These are phyloP conservation scores for Picochlorum sp. DNA, from an alignment of 139 green algal genomes.

Conservation along the genomic window DNA sequence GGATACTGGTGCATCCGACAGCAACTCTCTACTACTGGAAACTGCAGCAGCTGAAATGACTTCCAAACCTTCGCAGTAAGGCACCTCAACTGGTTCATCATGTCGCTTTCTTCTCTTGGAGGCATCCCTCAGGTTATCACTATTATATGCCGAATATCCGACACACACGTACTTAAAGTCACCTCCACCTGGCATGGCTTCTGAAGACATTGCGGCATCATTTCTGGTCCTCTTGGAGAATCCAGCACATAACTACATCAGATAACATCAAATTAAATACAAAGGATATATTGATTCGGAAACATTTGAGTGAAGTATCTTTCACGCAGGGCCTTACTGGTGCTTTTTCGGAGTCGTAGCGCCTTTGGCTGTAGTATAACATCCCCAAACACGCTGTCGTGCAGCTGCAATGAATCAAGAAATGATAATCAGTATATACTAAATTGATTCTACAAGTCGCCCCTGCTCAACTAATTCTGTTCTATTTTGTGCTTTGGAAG, in stretches of 20 bases:
- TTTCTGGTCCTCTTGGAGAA: not conserved
- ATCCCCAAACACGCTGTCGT: not conserved
- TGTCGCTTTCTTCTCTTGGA: constrained; percentile 2
- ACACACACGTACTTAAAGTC: constrained; percentile 28
- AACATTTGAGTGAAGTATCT: no score
- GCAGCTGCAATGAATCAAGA: not conserved
- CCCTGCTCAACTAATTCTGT: no score
- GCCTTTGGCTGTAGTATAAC: constrained; percentile 10
- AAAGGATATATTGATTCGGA: no score
- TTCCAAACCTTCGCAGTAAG: constrained; percentile 29
- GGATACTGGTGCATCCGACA: constrained; percentile 5
- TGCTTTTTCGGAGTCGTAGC: constrained; percentile 3
- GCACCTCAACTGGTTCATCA: constrained; percentile 14
- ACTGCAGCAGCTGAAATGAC: constrained; percentile 20
- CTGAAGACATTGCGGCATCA: constrained; percentile 11
- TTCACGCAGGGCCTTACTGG: no score
- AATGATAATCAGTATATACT: not conserved
- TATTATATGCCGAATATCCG: constrained; percentile 19
- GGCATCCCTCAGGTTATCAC: constrained; percentile 12
- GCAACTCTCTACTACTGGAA: constrained; percentile 3
- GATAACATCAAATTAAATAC: no score
- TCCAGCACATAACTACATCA: constrained; percentile 7
- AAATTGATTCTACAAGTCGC: no score
- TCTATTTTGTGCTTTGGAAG: no score
- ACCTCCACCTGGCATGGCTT: constrained; percentile 14